phyloP scores from a whole-genome alignment of 495 filamentous ascomycete genomes.

The Tuber brumale region DNA sequence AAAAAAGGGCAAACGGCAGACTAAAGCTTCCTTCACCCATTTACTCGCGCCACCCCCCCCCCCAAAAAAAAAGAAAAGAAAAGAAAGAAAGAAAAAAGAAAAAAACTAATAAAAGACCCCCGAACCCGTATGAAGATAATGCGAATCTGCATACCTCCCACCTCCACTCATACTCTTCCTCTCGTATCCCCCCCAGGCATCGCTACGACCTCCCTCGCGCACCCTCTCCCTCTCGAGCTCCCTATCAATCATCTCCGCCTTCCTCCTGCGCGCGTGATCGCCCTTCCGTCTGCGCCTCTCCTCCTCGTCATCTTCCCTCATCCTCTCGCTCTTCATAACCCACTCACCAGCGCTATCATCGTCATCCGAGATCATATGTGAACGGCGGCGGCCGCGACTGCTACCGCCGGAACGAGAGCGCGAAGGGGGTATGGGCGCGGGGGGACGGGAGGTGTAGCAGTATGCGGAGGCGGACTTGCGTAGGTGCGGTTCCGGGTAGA shows the following conservation, averaged over 20 bases:
- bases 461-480: slow-evolving; percentile 31
- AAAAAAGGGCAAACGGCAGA: background rate
- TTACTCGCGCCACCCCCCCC: too few species aligned
- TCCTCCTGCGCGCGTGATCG: background rate
- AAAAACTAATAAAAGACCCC: background rate
- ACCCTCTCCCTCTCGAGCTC: background rate
- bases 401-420: slow-evolving; percentile 27
- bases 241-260: background rate
- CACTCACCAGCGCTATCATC: background rate
- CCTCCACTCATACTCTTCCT: background rate
- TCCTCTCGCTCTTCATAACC: background rate
- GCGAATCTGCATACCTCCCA: background rate
- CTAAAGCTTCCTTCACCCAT: background rate
- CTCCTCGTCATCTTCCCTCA: background rate
- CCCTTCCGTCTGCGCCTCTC: background rate
- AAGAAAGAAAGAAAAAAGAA: background rate
- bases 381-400: background rate
- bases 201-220: background rate
- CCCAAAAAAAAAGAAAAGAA: too few species aligned
- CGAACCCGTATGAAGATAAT: background rate
- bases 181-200: background rate
- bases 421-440: slow-evolving; percentile 13
- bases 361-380: background rate
- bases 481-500: slow-evolving; percentile 20
- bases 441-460: slow-evolving; percentile 20